These are phyloP conservation scores for Hypoxylon cercidicola DNA, from an alignment of 495 filamentous ascomycete genomes.

Conservation along the genomic window DNA sequence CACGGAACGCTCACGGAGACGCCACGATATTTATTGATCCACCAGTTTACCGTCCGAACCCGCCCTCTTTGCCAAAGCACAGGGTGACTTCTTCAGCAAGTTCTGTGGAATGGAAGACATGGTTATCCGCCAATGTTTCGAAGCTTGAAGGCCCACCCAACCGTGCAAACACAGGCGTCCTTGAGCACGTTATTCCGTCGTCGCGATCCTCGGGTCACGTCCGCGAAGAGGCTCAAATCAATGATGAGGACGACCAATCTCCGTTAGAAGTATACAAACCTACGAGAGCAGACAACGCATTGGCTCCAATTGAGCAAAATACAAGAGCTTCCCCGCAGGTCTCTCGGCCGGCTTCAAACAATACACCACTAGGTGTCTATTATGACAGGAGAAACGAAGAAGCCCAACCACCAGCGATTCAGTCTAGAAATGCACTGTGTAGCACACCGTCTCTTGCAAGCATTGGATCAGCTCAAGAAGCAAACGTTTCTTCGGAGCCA, in stretches of 20 bases:
- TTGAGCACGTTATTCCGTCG: constrained; percentile 51
- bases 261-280: constrained; percentile 32
- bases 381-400: constrained; percentile 34
- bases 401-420: constrained; percentile 1
- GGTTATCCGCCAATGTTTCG: constrained; percentile 61
- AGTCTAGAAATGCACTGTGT: constrained; percentile 2
- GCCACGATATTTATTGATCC: constrained; percentile 44
- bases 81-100: constrained; percentile 54
- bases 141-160: constrained; percentile 55
- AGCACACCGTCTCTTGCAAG: constrained; percentile 22
- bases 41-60: constrained; percentile 37
- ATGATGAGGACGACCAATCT: constrained; percentile 56
- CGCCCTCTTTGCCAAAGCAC: constrained; percentile 41
- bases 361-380: constrained; percentile 25
- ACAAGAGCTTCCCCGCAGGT: constrained; percentile 51
- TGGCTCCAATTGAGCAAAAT: constrained; percentile 33
- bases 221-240: constrained; percentile 69
- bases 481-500: constrained; percentile 11
- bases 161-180: constrained; percentile 37
- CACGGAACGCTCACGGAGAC: constrained; percentile 34
- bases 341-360: constrained; percentile 51
- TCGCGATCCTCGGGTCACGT: constrained; percentile 60
- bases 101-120: constrained; percentile 65
- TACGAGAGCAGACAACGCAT: constrained; percentile 18
- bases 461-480: constrained; percentile 16